Evolutionary conservation across 768 basidiomycete species (phyloP), one percentile per base, ranked within the genome.

Genomic region (Leccinum disarticulatum): DNA sequence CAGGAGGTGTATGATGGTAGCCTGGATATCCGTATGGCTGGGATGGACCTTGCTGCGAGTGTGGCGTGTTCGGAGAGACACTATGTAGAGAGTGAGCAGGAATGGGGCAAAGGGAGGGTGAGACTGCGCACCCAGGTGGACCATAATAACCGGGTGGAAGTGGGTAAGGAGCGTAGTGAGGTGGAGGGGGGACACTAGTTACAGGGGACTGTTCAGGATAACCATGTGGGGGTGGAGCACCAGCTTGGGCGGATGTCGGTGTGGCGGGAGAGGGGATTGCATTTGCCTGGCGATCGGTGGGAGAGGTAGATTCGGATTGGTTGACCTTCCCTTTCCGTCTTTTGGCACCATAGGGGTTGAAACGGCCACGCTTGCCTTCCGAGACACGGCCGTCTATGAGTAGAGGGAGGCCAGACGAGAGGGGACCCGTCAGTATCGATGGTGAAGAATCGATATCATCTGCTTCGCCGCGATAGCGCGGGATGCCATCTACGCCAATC

Each of bases 391-490:
- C 76, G 43, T 83, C 81, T 1, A 77, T 79, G 43, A 83, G 77
- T 41, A 85, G 81, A 13, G 82, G 82, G 28, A 80, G 71, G 30
- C 76, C 79, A 13, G 78, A 74, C 2, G 81, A 80, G 27, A 82
- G 64, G 0, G 80, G 79, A 0, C 79, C 74, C 7, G 79, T 61
- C 49, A 80, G 63, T 51, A 79, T 62, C 7, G 73, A 69, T 0
- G 79, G 76, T 6, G 81, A 76, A 0, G 74, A 64, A 47, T 85
- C 84, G 28, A 81, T 74, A 54, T 92, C 91, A 70, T 92, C 90
- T 27, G 90, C 88, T 68, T 92, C 91, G 49, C 91, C 91, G 48
- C 88, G 82, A 72, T 95, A 97, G 35, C 89, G 81, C 30, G 87
- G 86, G 15, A 89, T 68, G 53, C 95, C 95, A 71, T 96, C 93